A percentile compares a stretch with the other conserved stretches of the same genome.
Conservation (phyloP, 1,284 basidiomycete genomes). For the Ceratobasidium sp. region DNA sequence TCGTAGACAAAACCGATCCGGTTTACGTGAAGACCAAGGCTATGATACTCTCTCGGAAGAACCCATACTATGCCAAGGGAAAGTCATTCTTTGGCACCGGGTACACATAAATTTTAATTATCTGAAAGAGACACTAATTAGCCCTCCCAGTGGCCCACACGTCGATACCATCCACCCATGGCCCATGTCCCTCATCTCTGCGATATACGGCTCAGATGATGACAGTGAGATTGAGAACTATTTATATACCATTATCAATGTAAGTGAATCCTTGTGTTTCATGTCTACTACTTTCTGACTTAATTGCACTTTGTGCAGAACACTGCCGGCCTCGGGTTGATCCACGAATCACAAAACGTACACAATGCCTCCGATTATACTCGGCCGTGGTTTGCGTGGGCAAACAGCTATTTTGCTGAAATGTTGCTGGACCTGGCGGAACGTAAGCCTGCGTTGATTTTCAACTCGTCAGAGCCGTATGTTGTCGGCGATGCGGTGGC, state of each 20-base stretch:
- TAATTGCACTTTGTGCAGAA: conserved; percentile 55
- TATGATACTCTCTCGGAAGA: conserved; percentile 63
- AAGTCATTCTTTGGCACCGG: conserved; percentile 69
- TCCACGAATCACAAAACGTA: conserved; percentile 75
- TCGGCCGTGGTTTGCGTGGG: conserved; percentile 84
- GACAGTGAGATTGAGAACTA: conserved; percentile 68
- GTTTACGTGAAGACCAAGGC: conserved; percentile 68
- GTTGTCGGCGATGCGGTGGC: neutral
- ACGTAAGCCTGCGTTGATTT: conserved; percentile 71
- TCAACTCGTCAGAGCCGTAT: conserved; percentile 62
- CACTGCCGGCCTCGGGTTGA: conserved; percentile 73
- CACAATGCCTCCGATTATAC: conserved; percentile 66
- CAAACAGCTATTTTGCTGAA: conserved; percentile 72
- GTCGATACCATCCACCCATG: conserved; percentile 74
- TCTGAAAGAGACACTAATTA: neutral
- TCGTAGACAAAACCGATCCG: conserved; percentile 57
- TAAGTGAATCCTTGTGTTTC: conserved; percentile 48
- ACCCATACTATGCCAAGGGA: conserved; percentile 73
- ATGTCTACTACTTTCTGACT: conserved; percentile 3
- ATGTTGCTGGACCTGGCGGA: conserved; percentile 78
- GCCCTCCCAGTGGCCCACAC: conserved; percentile 68
- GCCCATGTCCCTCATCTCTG: conserved; percentile 80
- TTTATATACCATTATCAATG: conserved; percentile 69
- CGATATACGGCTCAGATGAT: conserved; percentile 73
- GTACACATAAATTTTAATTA: conserved; percentile 51